Evolutionary conservation across 1,284 basidiomycete genomes (phyloP).

Genomic region (Cryptococcus floricola): DNA sequence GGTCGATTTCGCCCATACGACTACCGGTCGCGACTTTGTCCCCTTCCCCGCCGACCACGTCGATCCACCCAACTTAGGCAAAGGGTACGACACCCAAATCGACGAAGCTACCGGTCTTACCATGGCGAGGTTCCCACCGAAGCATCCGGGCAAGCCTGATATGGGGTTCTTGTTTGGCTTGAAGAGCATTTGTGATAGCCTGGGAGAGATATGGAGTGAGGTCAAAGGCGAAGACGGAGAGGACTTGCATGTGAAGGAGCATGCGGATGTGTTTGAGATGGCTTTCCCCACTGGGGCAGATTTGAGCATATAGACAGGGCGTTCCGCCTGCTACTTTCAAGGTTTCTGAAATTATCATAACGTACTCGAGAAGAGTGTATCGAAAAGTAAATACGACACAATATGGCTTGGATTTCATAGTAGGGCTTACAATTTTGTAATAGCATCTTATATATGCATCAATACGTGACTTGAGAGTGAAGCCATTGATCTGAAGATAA

Average conservation of each 20-base stretch:
- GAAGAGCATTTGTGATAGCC: conserved; percentile 67
- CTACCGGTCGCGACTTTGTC: conserved; percentile 87
- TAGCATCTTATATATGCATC: conserved; percentile 17
- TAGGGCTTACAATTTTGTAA: conserved; percentile 5
- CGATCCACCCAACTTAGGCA: conserved; percentile 53
- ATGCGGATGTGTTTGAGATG: conserved; percentile 36
- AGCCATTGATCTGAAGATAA: neutral
- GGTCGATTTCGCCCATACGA: conserved; percentile 98
- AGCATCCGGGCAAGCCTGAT: conserved; percentile 82
- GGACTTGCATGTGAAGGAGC: conserved; percentile 11
- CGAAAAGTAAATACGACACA: neutral
- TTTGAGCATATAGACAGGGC: conserved; percentile 17
- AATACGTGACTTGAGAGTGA: neutral
- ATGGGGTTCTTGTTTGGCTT: conserved; percentile 91
- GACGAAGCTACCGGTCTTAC: conserved; percentile 74
- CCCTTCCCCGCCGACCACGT: conserved; percentile 48
- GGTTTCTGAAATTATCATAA: too few species aligned
- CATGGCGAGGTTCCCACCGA: conserved; percentile 86
- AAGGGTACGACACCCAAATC: conserved; percentile 74
- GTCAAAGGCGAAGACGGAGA: conserved; percentile 55
- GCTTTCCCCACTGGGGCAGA: conserved; percentile 22
- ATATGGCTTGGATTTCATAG: neutral
- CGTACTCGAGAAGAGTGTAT: neutral
- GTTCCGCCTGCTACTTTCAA: too few species aligned
- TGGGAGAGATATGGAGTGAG: conserved; percentile 74